phyloP scores from a whole-genome alignment of 2,329 filamentous ascomycete genomes.

The Penicillium griseofulvum region DNA sequence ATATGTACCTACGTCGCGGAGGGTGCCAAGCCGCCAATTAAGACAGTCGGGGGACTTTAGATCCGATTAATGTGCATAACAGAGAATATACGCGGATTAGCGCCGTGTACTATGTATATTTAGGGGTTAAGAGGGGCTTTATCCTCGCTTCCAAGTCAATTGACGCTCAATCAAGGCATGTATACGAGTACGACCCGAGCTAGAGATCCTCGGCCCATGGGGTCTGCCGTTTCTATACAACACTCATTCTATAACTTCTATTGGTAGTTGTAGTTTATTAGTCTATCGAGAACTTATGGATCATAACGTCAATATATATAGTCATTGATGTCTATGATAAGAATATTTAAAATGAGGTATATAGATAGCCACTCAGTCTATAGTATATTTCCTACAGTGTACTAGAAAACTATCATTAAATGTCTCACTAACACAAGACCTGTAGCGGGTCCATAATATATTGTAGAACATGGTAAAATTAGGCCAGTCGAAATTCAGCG shows the following conservation, averaged over 20 bases:
- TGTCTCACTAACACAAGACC: background rate
- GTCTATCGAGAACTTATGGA: background rate
- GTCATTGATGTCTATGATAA: background rate
- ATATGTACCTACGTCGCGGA: background rate
- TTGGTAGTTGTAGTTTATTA: no score
- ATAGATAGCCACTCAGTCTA: no score
- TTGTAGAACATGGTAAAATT: background rate
- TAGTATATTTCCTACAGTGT: no score
- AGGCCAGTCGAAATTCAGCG: background rate
- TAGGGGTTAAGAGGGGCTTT: background rate
- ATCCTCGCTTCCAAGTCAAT: background rate
- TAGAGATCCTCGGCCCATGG: background rate
- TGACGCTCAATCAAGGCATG: background rate
- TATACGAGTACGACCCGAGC: constrained; percentile 5
- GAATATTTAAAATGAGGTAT: background rate
- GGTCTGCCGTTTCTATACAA: background rate
- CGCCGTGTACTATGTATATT: background rate
- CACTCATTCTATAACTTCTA: no score
- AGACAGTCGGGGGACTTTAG: background rate
- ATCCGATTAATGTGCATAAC: constrained; percentile 18
- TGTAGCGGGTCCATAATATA: background rate
- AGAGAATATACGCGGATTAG: background rate
- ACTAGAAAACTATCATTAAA: background rate
- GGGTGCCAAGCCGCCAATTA: background rate
- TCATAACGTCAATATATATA: background rate